phyloP scores from a whole-genome alignment of 805 yeast genomes.

The Yarrowia sp. region DNA sequence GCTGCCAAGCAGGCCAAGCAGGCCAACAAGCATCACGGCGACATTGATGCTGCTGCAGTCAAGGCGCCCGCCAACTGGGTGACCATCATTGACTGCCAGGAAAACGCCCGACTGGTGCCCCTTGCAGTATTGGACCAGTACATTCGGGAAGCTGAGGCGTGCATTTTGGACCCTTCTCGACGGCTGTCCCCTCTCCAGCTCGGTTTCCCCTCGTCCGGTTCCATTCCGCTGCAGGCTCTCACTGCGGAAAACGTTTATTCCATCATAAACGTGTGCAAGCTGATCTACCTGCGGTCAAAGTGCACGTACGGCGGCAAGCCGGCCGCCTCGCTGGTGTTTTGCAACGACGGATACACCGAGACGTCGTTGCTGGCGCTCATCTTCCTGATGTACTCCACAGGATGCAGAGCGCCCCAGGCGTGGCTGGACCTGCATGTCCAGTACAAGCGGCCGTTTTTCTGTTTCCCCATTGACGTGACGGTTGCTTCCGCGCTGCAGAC shows the following conservation, averaged over 20 bases:
- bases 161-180: conserved; percentile 11
- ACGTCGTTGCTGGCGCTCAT: conserved; percentile 73
- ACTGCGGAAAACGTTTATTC: conserved; percentile 59
- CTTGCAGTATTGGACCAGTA: conserved; percentile 31
- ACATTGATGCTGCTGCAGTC: conserved; percentile 24
- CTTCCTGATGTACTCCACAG: conserved; percentile 67
- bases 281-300: conserved; percentile 48
- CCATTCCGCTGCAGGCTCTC: conserved; percentile 71
- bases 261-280: conserved; percentile 66
- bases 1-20: background rate
- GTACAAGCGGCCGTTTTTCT: conserved; percentile 76
- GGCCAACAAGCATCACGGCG: background rate
- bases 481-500: conserved; percentile 64
- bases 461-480: conserved; percentile 70
- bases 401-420: conserved; percentile 61
- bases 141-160: conserved; percentile 31
- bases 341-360: conserved; percentile 92
- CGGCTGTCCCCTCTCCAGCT: conserved; percentile 30
- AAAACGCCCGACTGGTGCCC: conserved; percentile 34
- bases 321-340: conserved; percentile 55
- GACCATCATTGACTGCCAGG: conserved; percentile 41
- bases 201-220: conserved; percentile 82
- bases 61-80: conserved; percentile 36
- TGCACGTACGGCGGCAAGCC: conserved; percentile 32
- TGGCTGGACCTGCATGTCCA: conserved; percentile 59